Percentiles rank a stretch among this genome's conserved stretches.
These are phyloP conservation scores for Penicillium salamii DNA, from an alignment of 495 filamentous ascomycete genomes.

Conservation along the genomic window DNA sequence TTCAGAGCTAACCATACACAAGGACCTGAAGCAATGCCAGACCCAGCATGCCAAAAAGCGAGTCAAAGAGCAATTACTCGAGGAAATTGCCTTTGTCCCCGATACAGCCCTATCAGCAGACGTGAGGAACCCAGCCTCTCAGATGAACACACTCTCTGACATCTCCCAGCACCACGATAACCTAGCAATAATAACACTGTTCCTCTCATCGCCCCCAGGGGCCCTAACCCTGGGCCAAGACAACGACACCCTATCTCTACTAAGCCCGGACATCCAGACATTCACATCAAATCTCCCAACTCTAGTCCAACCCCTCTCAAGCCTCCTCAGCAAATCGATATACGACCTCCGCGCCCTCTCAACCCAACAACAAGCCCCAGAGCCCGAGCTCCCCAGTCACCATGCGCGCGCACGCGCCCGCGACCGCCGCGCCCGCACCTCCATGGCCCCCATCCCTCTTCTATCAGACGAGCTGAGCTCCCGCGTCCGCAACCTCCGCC, in stretches of 20 bases:
- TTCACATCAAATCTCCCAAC: conserved; percentile 36
- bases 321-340: conserved; percentile 20
- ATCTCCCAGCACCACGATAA: conserved; percentile 32
- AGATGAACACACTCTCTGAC: neutral
- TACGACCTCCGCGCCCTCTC: conserved; percentile 27
- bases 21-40: conserved; percentile 41
- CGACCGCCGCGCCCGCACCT: conserved; percentile 25
- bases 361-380: neutral
- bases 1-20: conserved; percentile 7
- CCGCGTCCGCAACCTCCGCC: conserved; percentile 26
- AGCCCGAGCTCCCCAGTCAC: conserved; percentile 14
- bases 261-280: conserved; percentile 34
- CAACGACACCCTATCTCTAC: conserved; percentile 30
- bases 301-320: conserved; percentile 27
- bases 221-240: conserved; percentile 10
- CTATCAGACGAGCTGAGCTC: conserved; percentile 27
- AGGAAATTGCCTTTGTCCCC: conserved; percentile 33
- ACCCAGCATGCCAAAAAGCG: conserved; percentile 33
- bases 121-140: conserved; percentile 15
- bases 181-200: conserved; percentile 35
- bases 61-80: conserved; percentile 34
- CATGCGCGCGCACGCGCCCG: conserved; percentile 26
- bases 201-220: conserved; percentile 23
- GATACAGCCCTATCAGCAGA: conserved; percentile 34
- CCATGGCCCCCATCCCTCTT: conserved; percentile 19